Conservation (phyloP, 257 asterid genomes). For the Eucommia ulmoides region DNA sequence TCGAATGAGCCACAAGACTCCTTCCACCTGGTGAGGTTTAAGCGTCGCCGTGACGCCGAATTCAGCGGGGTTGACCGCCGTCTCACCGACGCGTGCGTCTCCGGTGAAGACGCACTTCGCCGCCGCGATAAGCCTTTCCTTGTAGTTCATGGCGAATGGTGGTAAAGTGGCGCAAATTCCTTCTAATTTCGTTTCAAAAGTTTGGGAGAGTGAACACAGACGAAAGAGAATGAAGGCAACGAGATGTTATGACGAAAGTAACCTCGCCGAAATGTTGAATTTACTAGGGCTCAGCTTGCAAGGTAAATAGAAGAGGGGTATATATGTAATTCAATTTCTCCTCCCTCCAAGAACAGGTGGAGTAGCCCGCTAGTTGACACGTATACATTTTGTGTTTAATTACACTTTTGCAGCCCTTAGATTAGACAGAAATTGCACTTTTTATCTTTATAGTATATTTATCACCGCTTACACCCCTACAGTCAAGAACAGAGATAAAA, state of each 20-base stretch:
- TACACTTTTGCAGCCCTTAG: too few species aligned
- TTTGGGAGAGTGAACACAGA: background rate
- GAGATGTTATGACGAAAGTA: background rate
- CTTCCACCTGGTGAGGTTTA: slow-evolving; percentile 83
- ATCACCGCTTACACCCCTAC: too few species aligned
- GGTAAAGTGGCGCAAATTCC: background rate
- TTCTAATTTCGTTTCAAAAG: background rate
- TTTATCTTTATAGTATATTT: too few species aligned
- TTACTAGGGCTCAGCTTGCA: too few species aligned
- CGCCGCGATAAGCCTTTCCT: slow-evolving; percentile 59
- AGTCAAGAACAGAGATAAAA: too few species aligned
- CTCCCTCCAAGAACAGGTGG: too few species aligned
- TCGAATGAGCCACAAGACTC: slow-evolving; percentile 78
- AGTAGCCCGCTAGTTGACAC: too few species aligned
- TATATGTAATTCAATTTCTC: too few species aligned
- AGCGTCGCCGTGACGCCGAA: slow-evolving; percentile 50
- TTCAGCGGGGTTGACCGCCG: slow-evolving; percentile 20
- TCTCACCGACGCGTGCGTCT: slow-evolving; percentile 26
- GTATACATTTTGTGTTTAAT: too few species aligned
- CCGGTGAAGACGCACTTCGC: slow-evolving; percentile 56
- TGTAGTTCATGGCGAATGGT: slow-evolving; percentile 41
- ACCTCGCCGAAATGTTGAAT: too few species aligned
- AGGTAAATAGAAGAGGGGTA: too few species aligned
- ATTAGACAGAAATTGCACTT: too few species aligned
- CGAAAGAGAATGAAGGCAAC: background rate